Base-by-base conservation (phyloP, 805 yeast genomes). In the Metschnikowia henanensis region DNA sequence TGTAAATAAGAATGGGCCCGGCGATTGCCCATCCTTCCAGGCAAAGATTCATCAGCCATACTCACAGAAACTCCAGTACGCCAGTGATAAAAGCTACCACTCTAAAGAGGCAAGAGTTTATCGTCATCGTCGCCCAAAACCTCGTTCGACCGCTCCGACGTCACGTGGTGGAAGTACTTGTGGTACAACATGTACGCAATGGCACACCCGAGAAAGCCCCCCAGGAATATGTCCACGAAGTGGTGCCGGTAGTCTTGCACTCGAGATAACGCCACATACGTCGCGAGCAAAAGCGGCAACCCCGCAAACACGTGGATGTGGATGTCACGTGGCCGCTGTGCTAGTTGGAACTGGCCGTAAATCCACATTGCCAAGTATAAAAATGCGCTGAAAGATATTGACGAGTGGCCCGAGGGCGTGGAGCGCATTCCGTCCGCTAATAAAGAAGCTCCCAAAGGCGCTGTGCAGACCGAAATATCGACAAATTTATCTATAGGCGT, bases 341-440 rank as follows among this genome's bases (percentile, higher is more conserved):
- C 39, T 23, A 57, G 49, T 23, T 46, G 46, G 32, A 64, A 60
- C 52, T 75, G 79, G n/a, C 77, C 78, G 29, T 59, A 58, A 3
- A 76, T 49, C 78, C 79, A 79, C 26, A 78, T 56, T 10, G 76
- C 51, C 39, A 79, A 62, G 58, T 62, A 79, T 7, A 67, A 59
- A 41, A 79, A 61, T 1, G 80, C 79, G 13, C 76, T 61, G 55
- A 79, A 80, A n/a, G 81, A 68, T 30, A 73, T 65, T 2, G 80
- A 68, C 8, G 79, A 65, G 52, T 79, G 84, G 19, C 84, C 84
- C 6, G 80, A 75, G 0, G 84, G 84, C 6, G 81, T 73, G 21
- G 78, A 70, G 47, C 78, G 68, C 70, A 76, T 71, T 2, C 84
- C 84, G 50, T 79, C 84, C 15, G 55, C 49, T 21, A 80, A 58